Evolutionary conservation across 2,329 filamentous ascomycete genomes (phyloP).

Genomic region (Cylindrodendrum hubeiense): DNA sequence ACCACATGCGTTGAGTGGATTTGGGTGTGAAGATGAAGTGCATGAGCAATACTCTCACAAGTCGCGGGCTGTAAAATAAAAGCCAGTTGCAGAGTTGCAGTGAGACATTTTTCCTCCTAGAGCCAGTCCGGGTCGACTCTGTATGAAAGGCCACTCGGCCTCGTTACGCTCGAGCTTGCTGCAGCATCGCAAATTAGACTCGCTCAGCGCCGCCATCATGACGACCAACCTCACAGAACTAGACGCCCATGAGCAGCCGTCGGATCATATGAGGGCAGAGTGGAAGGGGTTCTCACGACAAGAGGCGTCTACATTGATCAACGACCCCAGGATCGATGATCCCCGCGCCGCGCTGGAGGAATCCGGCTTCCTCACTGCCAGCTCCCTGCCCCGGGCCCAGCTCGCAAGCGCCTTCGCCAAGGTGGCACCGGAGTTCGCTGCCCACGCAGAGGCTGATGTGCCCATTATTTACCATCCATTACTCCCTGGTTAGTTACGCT

Average conservation of each 20-base stretch:
- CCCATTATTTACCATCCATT: constrained; percentile 73
- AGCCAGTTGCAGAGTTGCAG: background rate
- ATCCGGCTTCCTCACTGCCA: constrained; percentile 60
- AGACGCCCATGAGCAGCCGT: constrained; percentile 84
- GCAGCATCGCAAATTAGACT: background rate
- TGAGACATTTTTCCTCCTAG: no score
- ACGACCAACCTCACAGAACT: constrained; percentile 56
- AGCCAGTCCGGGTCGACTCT: background rate
- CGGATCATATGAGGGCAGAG: constrained; percentile 73
- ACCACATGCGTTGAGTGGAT: constrained; percentile 20
- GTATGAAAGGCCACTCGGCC: background rate
- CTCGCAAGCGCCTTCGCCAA: constrained; percentile 58
- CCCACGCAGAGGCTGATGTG: constrained; percentile 52
- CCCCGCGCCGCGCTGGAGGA: constrained; percentile 52
- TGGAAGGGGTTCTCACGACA: constrained; percentile 83
- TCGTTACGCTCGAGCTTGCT: no score
- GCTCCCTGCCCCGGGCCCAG: constrained; percentile 56
- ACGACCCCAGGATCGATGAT: constrained; percentile 70
- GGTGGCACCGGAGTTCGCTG: constrained; percentile 51
- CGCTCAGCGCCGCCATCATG: constrained; percentile 39
- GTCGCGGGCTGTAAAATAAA: background rate
- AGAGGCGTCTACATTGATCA: constrained; percentile 62
- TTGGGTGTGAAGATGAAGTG: constrained; percentile 7
- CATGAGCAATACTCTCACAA: background rate
- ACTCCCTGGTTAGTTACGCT: constrained; percentile 71